A percentile compares a stretch with the other conserved stretches of the same genome.
phyloP scores from a whole-genome alignment of 2,329 filamentous ascomycete genomes.

The Xylariales sp. region DNA sequence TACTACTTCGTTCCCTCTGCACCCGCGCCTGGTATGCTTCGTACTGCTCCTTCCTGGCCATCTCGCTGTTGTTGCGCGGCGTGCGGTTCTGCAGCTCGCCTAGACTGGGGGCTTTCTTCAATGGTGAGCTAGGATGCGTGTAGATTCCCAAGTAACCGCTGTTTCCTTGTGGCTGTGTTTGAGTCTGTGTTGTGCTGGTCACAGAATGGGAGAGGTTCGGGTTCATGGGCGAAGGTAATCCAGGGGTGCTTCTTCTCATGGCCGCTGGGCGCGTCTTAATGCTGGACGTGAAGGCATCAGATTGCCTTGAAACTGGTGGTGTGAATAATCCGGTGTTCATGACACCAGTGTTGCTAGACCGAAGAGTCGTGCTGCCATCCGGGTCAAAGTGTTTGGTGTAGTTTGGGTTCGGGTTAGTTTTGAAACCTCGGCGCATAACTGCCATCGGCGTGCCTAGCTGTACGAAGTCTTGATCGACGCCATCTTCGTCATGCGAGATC shows the following conservation, averaged over 20 bases:
- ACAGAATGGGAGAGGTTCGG: slow-evolving; percentile 17
- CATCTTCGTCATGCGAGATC: slow-evolving; percentile 48
- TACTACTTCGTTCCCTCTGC: slow-evolving; percentile 21
- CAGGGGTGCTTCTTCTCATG: slow-evolving; percentile 71
- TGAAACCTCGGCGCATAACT: slow-evolving; percentile 69
- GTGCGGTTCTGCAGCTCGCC: slow-evolving; percentile 46
- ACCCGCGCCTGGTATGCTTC: slow-evolving; percentile 23
- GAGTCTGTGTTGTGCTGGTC: slow-evolving; percentile 12
- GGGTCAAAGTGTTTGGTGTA: slow-evolving; percentile 71
- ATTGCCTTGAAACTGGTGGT: slow-evolving; percentile 27
- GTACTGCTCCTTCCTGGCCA: slow-evolving; percentile 54
- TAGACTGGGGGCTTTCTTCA: slow-evolving; percentile 71
- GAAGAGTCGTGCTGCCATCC: slow-evolving; percentile 38
- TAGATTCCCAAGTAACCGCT: slow-evolving; percentile 79
- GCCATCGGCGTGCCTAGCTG: slow-evolving; percentile 51
- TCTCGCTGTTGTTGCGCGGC: slow-evolving; percentile 56
- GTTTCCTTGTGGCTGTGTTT: slow-evolving; percentile 17
- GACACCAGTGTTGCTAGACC: slow-evolving; percentile 27
- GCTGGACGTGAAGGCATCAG: slow-evolving; percentile 29
- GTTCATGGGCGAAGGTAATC: slow-evolving; percentile 48
- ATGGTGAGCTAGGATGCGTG: slow-evolving; percentile 73
- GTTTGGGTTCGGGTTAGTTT: slow-evolving; percentile 77
- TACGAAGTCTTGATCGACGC: slow-evolving; percentile 39
- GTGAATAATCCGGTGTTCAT: slow-evolving; percentile 40
- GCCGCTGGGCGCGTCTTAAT: slow-evolving; percentile 34